Evolutionary conservation across 2,329 filamentous ascomycete genomes (phyloP).

Genomic region (Aspergillus latus): DNA sequence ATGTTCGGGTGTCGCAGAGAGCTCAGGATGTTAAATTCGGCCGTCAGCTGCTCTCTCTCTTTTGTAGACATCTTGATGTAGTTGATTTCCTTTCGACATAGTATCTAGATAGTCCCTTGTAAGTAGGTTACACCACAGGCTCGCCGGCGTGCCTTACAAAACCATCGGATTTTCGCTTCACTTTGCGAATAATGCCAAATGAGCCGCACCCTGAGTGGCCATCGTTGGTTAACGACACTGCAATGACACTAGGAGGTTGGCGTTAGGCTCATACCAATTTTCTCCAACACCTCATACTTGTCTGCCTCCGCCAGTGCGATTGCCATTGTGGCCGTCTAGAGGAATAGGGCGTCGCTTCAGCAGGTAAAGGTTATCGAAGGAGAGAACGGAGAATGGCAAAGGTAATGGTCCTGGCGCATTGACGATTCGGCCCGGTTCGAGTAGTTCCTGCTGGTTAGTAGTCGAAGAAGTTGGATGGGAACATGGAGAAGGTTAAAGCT

Average conservation of each 20-base stretch:
- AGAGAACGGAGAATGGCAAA: constrained; percentile 12
- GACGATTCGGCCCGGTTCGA: constrained; percentile 12
- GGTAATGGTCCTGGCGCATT: constrained; percentile 25
- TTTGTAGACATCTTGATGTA: constrained; percentile 98
- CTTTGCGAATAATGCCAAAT: constrained; percentile 95
- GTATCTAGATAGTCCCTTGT: constrained; percentile 55
- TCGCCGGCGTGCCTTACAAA: constrained; percentile 54
- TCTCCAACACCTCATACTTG: constrained; percentile 94
- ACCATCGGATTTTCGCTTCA: constrained; percentile 81
- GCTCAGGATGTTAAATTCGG: constrained; percentile 95
- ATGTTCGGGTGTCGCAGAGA: constrained; percentile 94
- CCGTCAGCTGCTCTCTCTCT: constrained; percentile 91
- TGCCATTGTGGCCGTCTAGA: constrained; percentile 36
- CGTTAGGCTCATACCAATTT: constrained; percentile 71
- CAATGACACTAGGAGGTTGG: not conserved
- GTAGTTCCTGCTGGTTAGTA: constrained; percentile 42
- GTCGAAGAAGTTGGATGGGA: constrained; percentile 20
- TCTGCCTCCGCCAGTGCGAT: constrained; percentile 55
- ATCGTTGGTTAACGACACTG: constrained; percentile 35
- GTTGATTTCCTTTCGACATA: constrained; percentile 98
- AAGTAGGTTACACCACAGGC: constrained; percentile 2
- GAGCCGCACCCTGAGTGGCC: constrained; percentile 77
- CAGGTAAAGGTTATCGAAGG: constrained; percentile 13
- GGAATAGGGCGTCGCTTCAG: constrained; percentile 17
- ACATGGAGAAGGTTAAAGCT: constrained; percentile 28